Percentiles rank a stretch among this genome's conserved stretches.
These are phyloP conservation scores for Sporobolomyces phaffii DNA, from an alignment of 768 basidiomycete genomes.

Conservation along the genomic window DNA sequence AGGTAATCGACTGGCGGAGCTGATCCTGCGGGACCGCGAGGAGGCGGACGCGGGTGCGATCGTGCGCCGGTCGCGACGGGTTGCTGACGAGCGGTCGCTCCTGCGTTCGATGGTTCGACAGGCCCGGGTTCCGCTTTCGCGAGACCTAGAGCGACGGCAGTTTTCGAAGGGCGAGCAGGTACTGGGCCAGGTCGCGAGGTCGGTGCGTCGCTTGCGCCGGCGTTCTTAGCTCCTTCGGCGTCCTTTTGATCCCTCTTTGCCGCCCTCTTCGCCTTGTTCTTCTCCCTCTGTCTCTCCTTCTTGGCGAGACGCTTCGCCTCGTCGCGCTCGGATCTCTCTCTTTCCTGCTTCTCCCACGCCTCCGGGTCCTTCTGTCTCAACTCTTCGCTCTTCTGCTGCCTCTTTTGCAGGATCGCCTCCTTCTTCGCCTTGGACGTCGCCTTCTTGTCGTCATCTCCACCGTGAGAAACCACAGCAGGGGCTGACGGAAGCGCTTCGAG, in stretches of 20 bases:
- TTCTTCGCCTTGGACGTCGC: neutral
- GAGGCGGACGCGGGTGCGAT: neutral
- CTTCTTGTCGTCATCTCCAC: neutral
- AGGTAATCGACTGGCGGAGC: conserved; percentile 14
- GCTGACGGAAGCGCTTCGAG: conserved; percentile 23
- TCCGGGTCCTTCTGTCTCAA: conserved; percentile 28
- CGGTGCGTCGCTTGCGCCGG: neutral
- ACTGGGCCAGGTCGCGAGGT: neutral
- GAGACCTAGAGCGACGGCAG: conserved; percentile 13
- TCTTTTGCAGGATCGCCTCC: conserved; percentile 8
- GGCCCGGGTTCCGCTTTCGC: no score
- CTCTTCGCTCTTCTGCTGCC: conserved; percentile 22
- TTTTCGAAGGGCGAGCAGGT: neutral
- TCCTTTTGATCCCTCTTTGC: conserved; percentile 13
- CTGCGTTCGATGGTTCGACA: no score
- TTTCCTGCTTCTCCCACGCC: conserved; percentile 20
- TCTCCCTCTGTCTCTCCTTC: conserved; percentile 13
- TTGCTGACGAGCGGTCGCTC: no score
- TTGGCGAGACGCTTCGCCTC: neutral
- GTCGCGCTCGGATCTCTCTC: conserved; percentile 3
- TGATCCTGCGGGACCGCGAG: conserved; percentile 12
- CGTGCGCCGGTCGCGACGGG: neutral
- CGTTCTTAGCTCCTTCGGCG: neutral
- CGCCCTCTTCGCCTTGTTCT: conserved; percentile 3
- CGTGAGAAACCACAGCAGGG: no score